Percentiles rank a stretch among this genome's conserved stretches.
Conservation (phyloP, 139 green algal genomes). For the Micromonas commoda region DNA sequence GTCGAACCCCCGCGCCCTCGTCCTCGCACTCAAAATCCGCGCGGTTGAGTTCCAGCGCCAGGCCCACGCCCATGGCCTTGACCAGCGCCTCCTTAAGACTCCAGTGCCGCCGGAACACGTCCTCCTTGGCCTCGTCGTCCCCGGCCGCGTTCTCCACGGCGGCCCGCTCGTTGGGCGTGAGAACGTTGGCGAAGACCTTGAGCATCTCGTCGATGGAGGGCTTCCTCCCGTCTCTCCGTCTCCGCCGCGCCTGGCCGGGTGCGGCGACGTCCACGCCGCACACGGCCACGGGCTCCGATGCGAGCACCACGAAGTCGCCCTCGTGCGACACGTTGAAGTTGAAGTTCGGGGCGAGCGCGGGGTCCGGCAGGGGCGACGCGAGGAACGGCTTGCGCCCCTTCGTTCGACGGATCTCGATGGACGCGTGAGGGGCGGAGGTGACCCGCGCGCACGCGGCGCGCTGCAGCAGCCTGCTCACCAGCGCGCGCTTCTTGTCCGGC, state of each 20-base stretch:
- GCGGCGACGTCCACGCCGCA: slow-evolving; percentile 71
- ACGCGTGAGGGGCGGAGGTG: background rate
- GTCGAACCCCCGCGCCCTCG: slow-evolving; percentile 26
- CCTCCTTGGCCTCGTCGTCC: slow-evolving; percentile 41
- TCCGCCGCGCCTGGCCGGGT: slow-evolving; percentile 44
- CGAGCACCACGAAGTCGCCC: slow-evolving; percentile 70
- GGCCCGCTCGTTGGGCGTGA: slow-evolving; percentile 40
- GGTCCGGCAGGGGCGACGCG: background rate
- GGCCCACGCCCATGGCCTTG: slow-evolving; percentile 66
- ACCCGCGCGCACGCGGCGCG: background rate
- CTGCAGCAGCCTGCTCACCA: slow-evolving; percentile 54
- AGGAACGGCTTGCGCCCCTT: slow-evolving; percentile 62
- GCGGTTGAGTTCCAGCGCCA: slow-evolving; percentile 60
- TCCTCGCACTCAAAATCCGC: slow-evolving; percentile 43
- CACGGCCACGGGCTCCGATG: slow-evolving; percentile 51
- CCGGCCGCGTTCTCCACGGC: slow-evolving; percentile 27
- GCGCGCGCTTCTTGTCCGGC: slow-evolving; percentile 47
- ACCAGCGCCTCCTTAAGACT: slow-evolving; percentile 77
- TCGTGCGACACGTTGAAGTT: slow-evolving; percentile 86
- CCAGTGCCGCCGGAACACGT: slow-evolving; percentile 58
- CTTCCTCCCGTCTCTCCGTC: background rate
- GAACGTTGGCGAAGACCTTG: slow-evolving; percentile 20
- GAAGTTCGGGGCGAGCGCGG: slow-evolving; percentile 56
- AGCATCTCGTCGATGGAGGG: slow-evolving; percentile 27
- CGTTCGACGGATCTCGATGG: slow-evolving; percentile 46